Conservation (phyloP, 768 basidiomycete genomes). For the Cyclocybe cylindracea region DNA sequence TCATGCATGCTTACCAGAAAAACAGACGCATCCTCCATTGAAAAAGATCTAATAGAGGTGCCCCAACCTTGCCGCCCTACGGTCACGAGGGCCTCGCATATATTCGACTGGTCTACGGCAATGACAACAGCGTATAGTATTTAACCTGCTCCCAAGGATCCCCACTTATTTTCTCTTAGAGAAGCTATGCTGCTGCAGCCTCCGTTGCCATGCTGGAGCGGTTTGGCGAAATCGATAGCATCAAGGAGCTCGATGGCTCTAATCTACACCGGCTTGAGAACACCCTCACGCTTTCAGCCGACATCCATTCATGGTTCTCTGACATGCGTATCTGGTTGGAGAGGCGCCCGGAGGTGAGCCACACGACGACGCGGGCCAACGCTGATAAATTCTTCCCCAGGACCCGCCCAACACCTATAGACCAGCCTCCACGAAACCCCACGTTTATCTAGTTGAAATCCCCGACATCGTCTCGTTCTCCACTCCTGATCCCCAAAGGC, state of each 20-base stretch:
- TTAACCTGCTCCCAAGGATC: background rate
- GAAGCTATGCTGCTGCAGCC: slow-evolving; percentile 13
- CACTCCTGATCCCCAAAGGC: slow-evolving; percentile 10
- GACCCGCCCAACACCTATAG: slow-evolving; percentile 10
- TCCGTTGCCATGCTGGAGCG: slow-evolving; percentile 19
- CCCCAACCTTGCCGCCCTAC: background rate
- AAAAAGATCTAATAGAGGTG: background rate
- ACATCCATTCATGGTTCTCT: slow-evolving; percentile 11
- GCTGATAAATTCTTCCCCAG: background rate
- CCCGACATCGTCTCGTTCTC: slow-evolving; percentile 17
- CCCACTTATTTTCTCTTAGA: slow-evolving; percentile 4
- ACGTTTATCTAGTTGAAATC: background rate
- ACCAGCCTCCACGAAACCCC: background rate
- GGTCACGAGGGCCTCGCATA: background rate
- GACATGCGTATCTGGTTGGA: slow-evolving; percentile 20
- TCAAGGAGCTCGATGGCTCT: slow-evolving; percentile 23
- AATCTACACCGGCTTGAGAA: slow-evolving; percentile 27
- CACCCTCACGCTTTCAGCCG: slow-evolving; percentile 15
- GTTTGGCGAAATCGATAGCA: slow-evolving; percentile 3
- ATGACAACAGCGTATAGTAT: background rate
- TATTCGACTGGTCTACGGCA: background rate
- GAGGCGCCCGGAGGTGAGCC: background rate
- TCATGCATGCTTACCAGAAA: background rate
- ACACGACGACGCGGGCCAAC: too few species aligned
- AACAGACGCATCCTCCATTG: background rate